Base-by-base conservation (phyloP, 345 rosid species). In the Eucalyptus curtisii region DNA sequence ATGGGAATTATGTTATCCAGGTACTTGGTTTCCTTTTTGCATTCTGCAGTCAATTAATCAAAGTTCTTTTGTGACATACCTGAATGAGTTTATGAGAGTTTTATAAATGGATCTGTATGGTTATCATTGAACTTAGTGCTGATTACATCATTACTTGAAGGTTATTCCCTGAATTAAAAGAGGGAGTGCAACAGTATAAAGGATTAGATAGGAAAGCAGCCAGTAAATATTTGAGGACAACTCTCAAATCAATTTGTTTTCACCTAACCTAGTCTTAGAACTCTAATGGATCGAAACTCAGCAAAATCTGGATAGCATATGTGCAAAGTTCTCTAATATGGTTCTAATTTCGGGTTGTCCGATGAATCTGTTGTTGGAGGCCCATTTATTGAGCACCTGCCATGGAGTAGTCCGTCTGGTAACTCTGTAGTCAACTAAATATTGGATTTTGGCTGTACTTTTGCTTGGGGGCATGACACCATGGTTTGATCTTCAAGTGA, bases 1-100 rank as follows among this genome's bases (percentile, higher is more conserved):
- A 98, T 45, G 99, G 99, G 52, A 98, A 98, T 87, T 98, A 98
- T 94, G 99, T 98, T 90, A 98, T 97, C 91, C 99, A 98, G 97
- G 99, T 95, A 90, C 87, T 22, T 31, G 12, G 88, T 16, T 68
- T 76, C 47, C 84, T 40, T 76, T 71, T 20, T 10, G 84, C 47
- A 76, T 76, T 76, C 84, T 40, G 47, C 47, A 11, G 84, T 40
- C 84, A 76, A 20, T 76, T 76, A 11, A 24, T 20, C 84, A 40
- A 40, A 76, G 30, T 40, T 76, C 47, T 76, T 76, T 40, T 24
- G 84, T 4, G 42, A 40, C 47, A 76, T 40, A 40, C 47, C 47
- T 76, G 84, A 76, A 76, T 40, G 47, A 40, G 30, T 40, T 37
- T 42, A 76, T 76, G 47, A 13, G 47, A 76, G 84, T 76, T 71